Evolutionary conservation across 176 grass and related monocot genomes (phyloP).

Genomic region (Oryza meyeriana): DNA sequence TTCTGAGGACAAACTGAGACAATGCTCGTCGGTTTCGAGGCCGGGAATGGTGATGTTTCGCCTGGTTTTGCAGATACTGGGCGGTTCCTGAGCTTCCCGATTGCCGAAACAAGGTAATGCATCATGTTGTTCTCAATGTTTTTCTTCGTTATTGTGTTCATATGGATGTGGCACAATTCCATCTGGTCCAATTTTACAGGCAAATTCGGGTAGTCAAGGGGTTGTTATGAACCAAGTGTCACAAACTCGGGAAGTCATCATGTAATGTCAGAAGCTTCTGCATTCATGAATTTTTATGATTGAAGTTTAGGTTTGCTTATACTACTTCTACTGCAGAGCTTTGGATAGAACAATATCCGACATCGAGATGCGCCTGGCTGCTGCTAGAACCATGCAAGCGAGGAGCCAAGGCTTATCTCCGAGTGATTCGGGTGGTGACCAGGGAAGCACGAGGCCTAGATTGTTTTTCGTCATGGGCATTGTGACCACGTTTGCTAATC

Average conservation of each 20-base stretch:
- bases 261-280: conserved; percentile 34
- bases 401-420: conserved; percentile 44
- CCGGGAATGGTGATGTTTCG: background rate
- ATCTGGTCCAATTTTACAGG: conserved; percentile 28
- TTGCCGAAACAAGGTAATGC: conserved; percentile 45
- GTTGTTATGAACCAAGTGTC: conserved; percentile 35
- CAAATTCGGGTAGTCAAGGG: conserved; percentile 11
- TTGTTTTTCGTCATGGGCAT: conserved; percentile 64
- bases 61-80: conserved; percentile 46
- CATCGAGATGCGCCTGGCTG: conserved; percentile 61
- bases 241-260: conserved; percentile 46
- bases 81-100: conserved; percentile 34
- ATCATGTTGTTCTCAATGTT: too few relatives aligned
- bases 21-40: conserved; percentile 28
- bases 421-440: conserved; percentile 34
- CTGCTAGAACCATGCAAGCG: conserved; percentile 46
- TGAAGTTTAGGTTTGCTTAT: background rate
- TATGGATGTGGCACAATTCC: background rate
- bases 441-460: conserved; percentile 19
- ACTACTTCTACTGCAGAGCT: conserved; percentile 26
- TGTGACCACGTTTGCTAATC: conserved; percentile 51
- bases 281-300: background rate
- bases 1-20: background rate
- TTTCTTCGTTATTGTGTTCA: background rate
- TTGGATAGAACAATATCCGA: conserved; percentile 64